Conservation (phyloP, 192 early-diverging fungal species). For the Podila epigama region DNA sequence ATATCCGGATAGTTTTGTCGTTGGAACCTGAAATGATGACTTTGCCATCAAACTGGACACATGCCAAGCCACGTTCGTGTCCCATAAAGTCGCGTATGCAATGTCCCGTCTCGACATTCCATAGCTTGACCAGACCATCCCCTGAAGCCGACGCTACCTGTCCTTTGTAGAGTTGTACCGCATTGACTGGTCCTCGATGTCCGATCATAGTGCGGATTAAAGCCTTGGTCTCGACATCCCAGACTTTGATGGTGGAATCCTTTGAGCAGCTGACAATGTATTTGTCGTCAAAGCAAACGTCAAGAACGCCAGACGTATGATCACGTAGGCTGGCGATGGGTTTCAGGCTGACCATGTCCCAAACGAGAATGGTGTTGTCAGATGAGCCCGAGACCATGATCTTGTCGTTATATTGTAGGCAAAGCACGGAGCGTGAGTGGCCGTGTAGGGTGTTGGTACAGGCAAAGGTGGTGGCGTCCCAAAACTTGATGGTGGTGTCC, state of each 20-base stretch:
- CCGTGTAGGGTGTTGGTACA: slow-evolving; percentile 66
- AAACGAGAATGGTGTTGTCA: slow-evolving; percentile 85
- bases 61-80: slow-evolving; percentile 81
- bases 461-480: slow-evolving; percentile 72
- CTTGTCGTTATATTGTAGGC: slow-evolving; percentile 80
- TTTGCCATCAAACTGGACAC: slow-evolving; percentile 85
- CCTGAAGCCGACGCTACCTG: slow-evolving; percentile 86
- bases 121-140: slow-evolving; percentile 81
- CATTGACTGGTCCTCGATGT: slow-evolving; percentile 95
- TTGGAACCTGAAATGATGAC: slow-evolving; percentile 82
- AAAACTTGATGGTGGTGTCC: slow-evolving; percentile 81
- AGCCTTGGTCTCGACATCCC: slow-evolving; percentile 71
- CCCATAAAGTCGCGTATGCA: slow-evolving; percentile 80
- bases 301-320: slow-evolving; percentile 85
- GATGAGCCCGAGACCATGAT: slow-evolving; percentile 86
- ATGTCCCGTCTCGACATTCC: slow-evolving; percentile 75
- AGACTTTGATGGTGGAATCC: slow-evolving; percentile 91
- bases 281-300: slow-evolving; percentile 81
- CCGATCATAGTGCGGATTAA: slow-evolving; percentile 73
- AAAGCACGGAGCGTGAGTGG: slow-evolving; percentile 77
- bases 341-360: slow-evolving; percentile 69
- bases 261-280: slow-evolving; percentile 89
- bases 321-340: slow-evolving; percentile 65
- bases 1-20: slow-evolving; percentile 84
- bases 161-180: slow-evolving; percentile 76